phyloP scores from a whole-genome alignment of 345 rosid species.

The Geranium rotundifolium region DNA sequence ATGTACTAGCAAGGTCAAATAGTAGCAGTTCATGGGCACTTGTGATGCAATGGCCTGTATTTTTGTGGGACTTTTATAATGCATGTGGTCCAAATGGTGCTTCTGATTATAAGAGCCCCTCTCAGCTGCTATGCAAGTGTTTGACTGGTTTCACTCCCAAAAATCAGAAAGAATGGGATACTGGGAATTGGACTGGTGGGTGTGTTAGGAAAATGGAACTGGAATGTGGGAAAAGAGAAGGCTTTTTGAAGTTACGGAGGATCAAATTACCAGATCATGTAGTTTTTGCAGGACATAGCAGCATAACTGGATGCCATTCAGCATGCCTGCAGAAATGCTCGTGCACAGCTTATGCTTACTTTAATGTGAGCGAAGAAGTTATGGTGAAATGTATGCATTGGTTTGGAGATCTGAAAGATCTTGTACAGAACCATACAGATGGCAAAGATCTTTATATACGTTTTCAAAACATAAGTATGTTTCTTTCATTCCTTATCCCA shows the following conservation, averaged over 20 bases:
- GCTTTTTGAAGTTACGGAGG: background rate
- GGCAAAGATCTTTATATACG: slow-evolving; percentile 4
- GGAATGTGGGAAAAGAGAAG: slow-evolving; percentile 3
- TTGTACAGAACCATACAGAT: background rate
- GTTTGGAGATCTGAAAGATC: slow-evolving; percentile 9
- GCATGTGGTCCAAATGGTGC: slow-evolving; percentile 1
- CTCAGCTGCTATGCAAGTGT: slow-evolving; percentile 1
- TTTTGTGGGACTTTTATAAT: background rate
- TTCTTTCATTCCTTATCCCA: background rate
- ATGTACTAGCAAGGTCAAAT: slow-evolving; percentile 15
- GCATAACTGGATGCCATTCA: slow-evolving; percentile 3
- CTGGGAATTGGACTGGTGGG: slow-evolving; percentile 4
- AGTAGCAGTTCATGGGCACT: background rate
- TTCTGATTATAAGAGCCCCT: background rate
- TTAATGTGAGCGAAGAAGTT: background rate
- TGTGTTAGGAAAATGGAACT: slow-evolving; percentile 5
- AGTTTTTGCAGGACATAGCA: background rate
- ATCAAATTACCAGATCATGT: slow-evolving; percentile 10
- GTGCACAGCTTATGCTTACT: slow-evolving; percentile 8
- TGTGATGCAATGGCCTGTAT: background rate
- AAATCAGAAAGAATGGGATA: slow-evolving; percentile 3
- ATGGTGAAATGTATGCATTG: background rate
- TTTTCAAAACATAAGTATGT: background rate
- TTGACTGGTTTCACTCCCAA: slow-evolving; percentile 7
- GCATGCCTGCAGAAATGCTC: slow-evolving; percentile 9